Conservation (phyloP, 2,329 filamentous ascomycete species). For the Colletotrichum sp. region DNA sequence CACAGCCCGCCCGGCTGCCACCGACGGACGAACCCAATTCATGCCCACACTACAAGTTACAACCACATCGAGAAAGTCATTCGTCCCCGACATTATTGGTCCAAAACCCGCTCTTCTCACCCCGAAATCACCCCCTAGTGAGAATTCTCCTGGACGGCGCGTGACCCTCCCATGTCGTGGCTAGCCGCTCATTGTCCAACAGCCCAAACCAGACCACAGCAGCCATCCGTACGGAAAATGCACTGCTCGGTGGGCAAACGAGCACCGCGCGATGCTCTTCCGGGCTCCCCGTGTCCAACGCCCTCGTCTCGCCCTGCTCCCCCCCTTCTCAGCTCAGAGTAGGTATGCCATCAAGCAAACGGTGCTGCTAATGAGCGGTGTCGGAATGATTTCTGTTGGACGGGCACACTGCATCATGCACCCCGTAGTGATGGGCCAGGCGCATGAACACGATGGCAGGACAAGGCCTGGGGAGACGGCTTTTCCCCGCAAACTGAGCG, state of each 20-base stretch:
- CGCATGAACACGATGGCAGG: background rate
- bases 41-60: background rate
- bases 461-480: background rate
- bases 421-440: constrained; percentile 1
- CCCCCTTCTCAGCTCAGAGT: background rate
- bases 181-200: background rate
- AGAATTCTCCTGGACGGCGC: background rate
- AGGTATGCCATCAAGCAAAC: background rate
- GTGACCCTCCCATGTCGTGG: constrained; percentile 5
- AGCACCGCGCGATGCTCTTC: background rate
- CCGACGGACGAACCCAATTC: background rate
- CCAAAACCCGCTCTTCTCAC: background rate
- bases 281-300: background rate
- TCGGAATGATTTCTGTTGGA: constrained; percentile 2
- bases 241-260: background rate
- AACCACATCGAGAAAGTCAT: background rate
- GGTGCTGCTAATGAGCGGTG: background rate
- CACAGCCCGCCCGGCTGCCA: background rate
- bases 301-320: background rate
- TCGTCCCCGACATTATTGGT: background rate
- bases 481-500: background rate
- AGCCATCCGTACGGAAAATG: background rate
- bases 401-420: constrained; percentile 5
- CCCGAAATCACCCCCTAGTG: background rate
- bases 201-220: background rate